phyloP scores from a whole-genome alignment of 2,329 filamentous ascomycete species.

The Hypoxylon sp. region DNA sequence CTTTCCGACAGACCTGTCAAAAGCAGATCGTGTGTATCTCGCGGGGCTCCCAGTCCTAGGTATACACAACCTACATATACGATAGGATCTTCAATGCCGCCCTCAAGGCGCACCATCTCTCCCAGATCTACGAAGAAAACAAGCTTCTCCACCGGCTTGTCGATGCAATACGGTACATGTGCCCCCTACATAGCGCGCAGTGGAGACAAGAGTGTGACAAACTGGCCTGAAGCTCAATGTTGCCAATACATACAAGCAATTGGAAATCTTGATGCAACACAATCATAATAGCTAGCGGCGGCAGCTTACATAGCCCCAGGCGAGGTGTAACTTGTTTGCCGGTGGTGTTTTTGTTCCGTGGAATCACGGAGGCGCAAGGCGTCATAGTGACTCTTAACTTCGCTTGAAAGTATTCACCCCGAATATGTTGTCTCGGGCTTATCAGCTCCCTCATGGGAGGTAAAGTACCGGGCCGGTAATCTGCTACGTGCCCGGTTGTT shows the following conservation, averaged over 20 bases:
- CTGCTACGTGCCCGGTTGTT: conserved; percentile 11
- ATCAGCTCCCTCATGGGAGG: conserved; percentile 19
- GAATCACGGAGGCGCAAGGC: conserved; percentile 16
- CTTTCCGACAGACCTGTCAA: conserved; percentile 43
- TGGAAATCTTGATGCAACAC: conserved; percentile 20
- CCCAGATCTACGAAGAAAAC: conserved; percentile 22
- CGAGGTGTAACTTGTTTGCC: conserved; percentile 38
- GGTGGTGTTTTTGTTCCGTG: conserved; percentile 16
- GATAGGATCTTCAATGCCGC: conserved; percentile 23
- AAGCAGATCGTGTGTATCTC: conserved; percentile 33
- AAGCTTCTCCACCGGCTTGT: conserved; percentile 31
- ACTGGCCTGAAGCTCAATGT: not conserved
- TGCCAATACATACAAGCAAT: conserved; percentile 23
- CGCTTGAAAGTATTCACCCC: conserved; percentile 6
- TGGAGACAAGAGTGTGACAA: conserved; percentile 22
- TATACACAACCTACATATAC: conserved; percentile 14
- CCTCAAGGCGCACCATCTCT: conserved; percentile 24
- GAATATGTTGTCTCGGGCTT: conserved; percentile 32
- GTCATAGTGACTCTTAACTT: conserved; percentile 4
- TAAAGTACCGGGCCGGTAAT: conserved; percentile 27
- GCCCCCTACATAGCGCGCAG: conserved; percentile 13
- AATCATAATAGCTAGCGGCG: conserved; percentile 24
- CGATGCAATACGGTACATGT: not conserved
- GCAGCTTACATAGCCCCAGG: conserved; percentile 34
- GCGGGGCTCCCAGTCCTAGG: conserved; percentile 26